These are phyloP conservation scores for Penicillium freii DNA, from an alignment of 2,329 filamentous ascomycete species.

Conservation along the genomic window DNA sequence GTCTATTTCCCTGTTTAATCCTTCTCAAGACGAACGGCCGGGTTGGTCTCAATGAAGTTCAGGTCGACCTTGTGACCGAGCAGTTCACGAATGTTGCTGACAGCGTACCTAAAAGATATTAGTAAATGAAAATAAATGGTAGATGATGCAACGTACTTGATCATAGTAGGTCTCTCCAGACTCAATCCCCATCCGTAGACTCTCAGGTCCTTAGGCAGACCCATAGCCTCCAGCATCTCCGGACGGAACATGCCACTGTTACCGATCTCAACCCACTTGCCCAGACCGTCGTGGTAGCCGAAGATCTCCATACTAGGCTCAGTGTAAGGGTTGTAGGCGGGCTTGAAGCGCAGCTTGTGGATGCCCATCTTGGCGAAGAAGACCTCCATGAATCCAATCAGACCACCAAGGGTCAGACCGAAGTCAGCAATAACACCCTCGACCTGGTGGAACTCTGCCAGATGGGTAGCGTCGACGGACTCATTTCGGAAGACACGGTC, in stretches of 20 bases:
- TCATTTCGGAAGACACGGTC: slow-evolving; percentile 98
- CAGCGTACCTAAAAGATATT: slow-evolving; percentile 55
- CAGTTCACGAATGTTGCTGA: slow-evolving; percentile 86
- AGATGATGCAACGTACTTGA: slow-evolving; percentile 64
- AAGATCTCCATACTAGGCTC: slow-evolving; percentile 99
- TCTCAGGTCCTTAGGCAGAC: slow-evolving; percentile 82
- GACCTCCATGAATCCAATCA: slow-evolving; percentile 91
- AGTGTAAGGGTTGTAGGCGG: slow-evolving; percentile 92
- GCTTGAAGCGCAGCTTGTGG: slow-evolving; percentile 84
- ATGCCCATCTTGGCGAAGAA: slow-evolving; percentile 98
- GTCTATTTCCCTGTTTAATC: slow-evolving; percentile 51
- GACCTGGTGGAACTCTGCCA: slow-evolving; percentile 98
- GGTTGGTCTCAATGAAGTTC: slow-evolving; percentile 85
- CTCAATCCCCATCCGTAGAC: slow-evolving; percentile 93
- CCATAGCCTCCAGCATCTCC: slow-evolving; percentile 96
- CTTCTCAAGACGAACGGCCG: slow-evolving; percentile 86
- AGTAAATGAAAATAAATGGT: slow-evolving; percentile 1
- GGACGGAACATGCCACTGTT: slow-evolving; percentile 99
- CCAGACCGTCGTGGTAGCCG: slow-evolving; percentile 83
- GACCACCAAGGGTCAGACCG: slow-evolving; percentile 81
- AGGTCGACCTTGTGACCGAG: slow-evolving; percentile 95
- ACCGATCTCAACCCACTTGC: slow-evolving; percentile 93
- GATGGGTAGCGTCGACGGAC: slow-evolving; percentile 91
- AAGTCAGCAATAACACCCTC: slow-evolving; percentile 99
- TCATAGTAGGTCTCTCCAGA: slow-evolving; percentile 95